Percentiles rank a stretch among this genome's conserved stretches.
These are phyloP conservation scores for Hypocrella siamensis DNA, from an alignment of 2,329 filamentous ascomycete genomes.

Conservation along the genomic window DNA sequence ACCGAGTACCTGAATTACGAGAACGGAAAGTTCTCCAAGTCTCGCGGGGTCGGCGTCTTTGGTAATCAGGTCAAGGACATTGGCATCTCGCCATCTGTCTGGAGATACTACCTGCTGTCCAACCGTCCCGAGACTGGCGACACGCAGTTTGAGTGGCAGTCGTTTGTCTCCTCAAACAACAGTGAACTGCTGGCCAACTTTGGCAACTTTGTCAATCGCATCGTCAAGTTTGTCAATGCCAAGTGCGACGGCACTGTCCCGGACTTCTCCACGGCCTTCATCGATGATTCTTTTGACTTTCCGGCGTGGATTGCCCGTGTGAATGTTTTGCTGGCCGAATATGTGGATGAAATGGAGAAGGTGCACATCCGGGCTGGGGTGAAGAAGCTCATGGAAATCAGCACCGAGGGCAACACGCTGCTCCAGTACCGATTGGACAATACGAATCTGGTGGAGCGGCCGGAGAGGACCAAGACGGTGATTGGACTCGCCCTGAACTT, in stretches of 20 bases:
- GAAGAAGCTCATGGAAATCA: constrained; percentile 50
- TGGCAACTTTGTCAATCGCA: constrained; percentile 59
- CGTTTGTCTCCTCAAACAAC: constrained; percentile 76
- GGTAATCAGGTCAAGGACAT: constrained; percentile 81
- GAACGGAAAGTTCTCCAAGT: constrained; percentile 85
- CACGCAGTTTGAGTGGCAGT: constrained; percentile 77
- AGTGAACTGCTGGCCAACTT: constrained; percentile 68
- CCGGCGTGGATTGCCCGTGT: constrained; percentile 8
- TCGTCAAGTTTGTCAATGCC: constrained; percentile 61
- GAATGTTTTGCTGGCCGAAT: constrained; percentile 50
- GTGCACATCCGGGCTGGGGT: constrained; percentile 57
- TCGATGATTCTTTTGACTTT: constrained; percentile 35
- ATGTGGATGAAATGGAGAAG: constrained; percentile 51
- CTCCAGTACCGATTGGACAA: constrained; percentile 40
- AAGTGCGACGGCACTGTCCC: constrained; percentile 60
- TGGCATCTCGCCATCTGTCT: constrained; percentile 73
- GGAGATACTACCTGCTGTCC: constrained; percentile 80
- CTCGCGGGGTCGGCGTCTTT: constrained; percentile 77
- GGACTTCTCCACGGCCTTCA: constrained; percentile 37
- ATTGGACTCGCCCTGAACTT: constrained; percentile 73
- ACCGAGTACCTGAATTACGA: constrained; percentile 83
- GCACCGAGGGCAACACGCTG: constrained; percentile 35
- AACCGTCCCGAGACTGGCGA: constrained; percentile 75
- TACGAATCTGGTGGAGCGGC: constrained; percentile 36
- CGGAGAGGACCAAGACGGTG: constrained; percentile 37